A percentile compares a stretch with the other conserved stretches of the same genome.
Conservation (phyloP, 2,329 filamentous ascomycete genomes). For the Cytospora piceae region DNA sequence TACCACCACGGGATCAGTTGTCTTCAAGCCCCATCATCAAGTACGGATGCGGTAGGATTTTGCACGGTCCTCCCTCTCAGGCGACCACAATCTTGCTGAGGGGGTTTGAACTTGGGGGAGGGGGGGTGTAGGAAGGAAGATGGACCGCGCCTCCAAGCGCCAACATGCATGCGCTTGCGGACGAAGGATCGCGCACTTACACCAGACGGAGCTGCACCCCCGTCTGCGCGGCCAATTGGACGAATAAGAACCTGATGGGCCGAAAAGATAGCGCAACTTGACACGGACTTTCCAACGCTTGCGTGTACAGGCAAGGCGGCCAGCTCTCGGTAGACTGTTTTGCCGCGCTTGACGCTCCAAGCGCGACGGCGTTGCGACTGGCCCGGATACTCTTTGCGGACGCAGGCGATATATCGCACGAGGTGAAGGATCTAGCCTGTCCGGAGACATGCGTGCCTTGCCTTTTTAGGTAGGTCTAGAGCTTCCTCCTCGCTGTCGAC, state of each 20-base stretch:
- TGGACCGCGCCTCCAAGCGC: not conserved
- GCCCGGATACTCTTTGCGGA: not conserved
- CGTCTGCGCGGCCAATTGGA: not conserved
- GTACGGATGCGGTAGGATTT: not conserved
- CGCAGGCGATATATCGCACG: not conserved
- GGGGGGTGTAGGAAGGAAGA: not conserved
- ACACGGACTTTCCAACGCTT: not conserved
- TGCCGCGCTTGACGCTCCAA: constrained; percentile 15
- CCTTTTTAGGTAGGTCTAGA: not conserved
- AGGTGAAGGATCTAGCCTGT: not conserved
- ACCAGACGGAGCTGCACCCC: not conserved
- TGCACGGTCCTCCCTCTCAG: not conserved
- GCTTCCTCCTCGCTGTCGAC: not conserved
- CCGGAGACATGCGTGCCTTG: not conserved
- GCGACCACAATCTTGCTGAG: not conserved
- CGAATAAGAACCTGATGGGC: constrained; percentile 6
- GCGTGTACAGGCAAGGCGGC: not conserved
- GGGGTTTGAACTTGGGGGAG: too few species aligned
- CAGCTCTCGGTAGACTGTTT: not conserved
- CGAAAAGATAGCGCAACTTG: not conserved
- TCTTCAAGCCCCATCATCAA: not conserved
- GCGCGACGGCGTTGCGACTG: not conserved
- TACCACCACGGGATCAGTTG: not conserved
- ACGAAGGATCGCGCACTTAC: not conserved
- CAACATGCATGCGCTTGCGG: not conserved